phyloP scores from a whole-genome alignment of 371 early-diverging fungal genomes.

The Rozella allomycis region DNA sequence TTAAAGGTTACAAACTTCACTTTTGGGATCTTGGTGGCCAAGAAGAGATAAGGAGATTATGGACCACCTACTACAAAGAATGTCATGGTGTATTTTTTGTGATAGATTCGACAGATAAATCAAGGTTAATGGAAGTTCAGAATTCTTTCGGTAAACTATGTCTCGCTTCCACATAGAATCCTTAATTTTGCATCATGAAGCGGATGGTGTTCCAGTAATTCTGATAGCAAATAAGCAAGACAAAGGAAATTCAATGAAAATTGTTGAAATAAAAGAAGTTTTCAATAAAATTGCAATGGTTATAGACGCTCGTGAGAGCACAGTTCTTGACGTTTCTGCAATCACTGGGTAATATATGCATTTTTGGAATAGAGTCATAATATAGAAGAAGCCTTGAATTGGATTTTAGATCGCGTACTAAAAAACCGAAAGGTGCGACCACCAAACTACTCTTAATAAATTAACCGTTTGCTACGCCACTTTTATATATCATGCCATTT shows the following conservation, averaged over 20 bases:
- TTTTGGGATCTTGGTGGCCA: conserved; percentile 93
- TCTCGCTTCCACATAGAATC: conserved; percentile 32
- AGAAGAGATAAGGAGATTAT: conserved; percentile 57
- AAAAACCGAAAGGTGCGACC: too few relatives aligned
- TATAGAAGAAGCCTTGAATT: too few relatives aligned
- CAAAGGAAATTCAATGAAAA: conserved; percentile 34
- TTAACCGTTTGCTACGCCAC: too few relatives aligned
- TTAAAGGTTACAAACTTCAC: conserved; percentile 38
- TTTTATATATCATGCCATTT: too few relatives aligned
- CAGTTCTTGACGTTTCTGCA: conserved; percentile 10
- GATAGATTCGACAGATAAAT: conserved; percentile 57
- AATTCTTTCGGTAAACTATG: conserved; percentile 43
- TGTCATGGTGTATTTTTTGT: conserved; percentile 84
- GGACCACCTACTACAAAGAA: conserved; percentile 83
- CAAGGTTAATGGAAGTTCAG: conserved; percentile 56
- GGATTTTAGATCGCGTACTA: too few relatives aligned
- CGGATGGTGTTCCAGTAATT: conserved; percentile 69
- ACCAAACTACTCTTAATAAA: too few relatives aligned
- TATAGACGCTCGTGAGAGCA: conserved; percentile 34
- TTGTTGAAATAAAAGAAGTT: conserved; percentile 73
- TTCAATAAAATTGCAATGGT: conserved; percentile 67
- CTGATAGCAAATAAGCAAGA: conserved; percentile 91
- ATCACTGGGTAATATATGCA: conserved; percentile 3
- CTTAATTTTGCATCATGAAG: conserved; percentile 44
- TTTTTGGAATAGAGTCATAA: too few relatives aligned